phyloP scores from a whole-genome alignment of 179 eudicot genomes.

The Actinidia chinensis region DNA sequence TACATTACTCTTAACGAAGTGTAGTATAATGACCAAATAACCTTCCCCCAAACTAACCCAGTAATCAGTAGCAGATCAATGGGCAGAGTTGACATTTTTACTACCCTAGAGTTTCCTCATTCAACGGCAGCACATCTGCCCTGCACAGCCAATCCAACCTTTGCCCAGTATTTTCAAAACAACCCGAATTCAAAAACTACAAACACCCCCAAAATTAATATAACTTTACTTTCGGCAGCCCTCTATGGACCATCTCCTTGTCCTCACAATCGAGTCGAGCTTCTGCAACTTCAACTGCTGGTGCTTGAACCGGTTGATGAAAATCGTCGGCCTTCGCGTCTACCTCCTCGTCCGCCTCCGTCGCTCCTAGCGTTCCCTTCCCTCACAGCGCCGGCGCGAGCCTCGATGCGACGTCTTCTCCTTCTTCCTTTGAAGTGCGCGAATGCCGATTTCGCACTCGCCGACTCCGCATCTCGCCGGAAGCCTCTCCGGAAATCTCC shows the following conservation, averaged over 20 bases:
- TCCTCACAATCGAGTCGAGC: slow-evolving; percentile 64
- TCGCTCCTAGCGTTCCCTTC: slow-evolving; percentile 22
- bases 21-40: slow-evolving; percentile 11
- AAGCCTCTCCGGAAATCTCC: slow-evolving; percentile 47
- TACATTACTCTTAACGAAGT: background rate
- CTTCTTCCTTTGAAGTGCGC: slow-evolving; percentile 49
- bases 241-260: slow-evolving; percentile 42
- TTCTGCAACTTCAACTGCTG: slow-evolving; percentile 76
- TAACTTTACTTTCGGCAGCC: slow-evolving; percentile 24
- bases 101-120: background rate
- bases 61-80: background rate
- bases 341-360: slow-evolving; percentile 49
- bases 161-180: background rate
- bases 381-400: slow-evolving; percentile 57
- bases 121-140: background rate
- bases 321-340: slow-evolving; percentile 79
- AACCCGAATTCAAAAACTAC: slow-evolving; percentile 5
- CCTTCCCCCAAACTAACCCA: background rate
- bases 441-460: slow-evolving; percentile 51
- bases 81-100: slow-evolving; percentile 17
- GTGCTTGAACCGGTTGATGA: slow-evolving; percentile 66
- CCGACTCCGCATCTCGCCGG: slow-evolving; percentile 68
- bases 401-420: slow-evolving; percentile 37
- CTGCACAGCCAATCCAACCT: slow-evolving; percentile 4
- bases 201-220: slow-evolving; percentile 5